A percentile compares a stretch with the other conserved stretches of the same genome.
Conservation (phyloP, 768 basidiomycete species). For the Pleurotus salmoneostramineus region DNA sequence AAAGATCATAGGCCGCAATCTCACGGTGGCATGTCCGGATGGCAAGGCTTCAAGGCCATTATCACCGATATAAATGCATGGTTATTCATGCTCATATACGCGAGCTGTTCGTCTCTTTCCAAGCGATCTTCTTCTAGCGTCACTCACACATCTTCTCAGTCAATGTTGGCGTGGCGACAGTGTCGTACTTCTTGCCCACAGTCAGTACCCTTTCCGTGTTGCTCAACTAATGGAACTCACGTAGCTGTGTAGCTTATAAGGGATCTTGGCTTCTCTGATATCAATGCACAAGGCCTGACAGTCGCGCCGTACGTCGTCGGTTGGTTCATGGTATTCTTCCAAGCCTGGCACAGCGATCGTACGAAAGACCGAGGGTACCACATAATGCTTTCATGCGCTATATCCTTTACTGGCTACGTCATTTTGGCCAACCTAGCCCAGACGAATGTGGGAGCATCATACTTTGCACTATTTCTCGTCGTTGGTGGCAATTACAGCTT, state of each 20-base stretch:
- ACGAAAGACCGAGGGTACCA: slow-evolving; percentile 54
- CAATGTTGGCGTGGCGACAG: slow-evolving; percentile 53
- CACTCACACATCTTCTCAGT: slow-evolving; percentile 23
- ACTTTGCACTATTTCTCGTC: slow-evolving; percentile 56
- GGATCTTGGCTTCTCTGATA: slow-evolving; percentile 50
- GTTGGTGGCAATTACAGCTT: slow-evolving; percentile 51
- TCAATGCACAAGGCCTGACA: slow-evolving; percentile 55
- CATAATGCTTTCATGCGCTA: slow-evolving; percentile 43
- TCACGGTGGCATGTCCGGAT: slow-evolving; percentile 55
- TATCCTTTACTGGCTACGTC: slow-evolving; percentile 49
- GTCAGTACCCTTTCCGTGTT: slow-evolving; percentile 20
- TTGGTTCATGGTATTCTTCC: slow-evolving; percentile 52
- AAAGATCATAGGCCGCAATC: slow-evolving; percentile 53
- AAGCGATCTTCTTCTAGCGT: background rate
- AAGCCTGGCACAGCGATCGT: slow-evolving; percentile 52
- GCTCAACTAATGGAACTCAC: background rate
- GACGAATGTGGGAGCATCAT: slow-evolving; percentile 49
- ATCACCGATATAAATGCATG: slow-evolving; percentile 47
- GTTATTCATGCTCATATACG: slow-evolving; percentile 48
- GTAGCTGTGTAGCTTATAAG: slow-evolving; percentile 39
- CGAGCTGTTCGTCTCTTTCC: slow-evolving; percentile 36
- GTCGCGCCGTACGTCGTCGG: slow-evolving; percentile 55
- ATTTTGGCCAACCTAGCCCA: slow-evolving; percentile 48
- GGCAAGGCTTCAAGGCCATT: slow-evolving; percentile 52
- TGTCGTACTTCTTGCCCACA: slow-evolving; percentile 55